Percentiles rank a stretch among this genome's conserved stretches.
phyloP scores from a whole-genome alignment of 2,329 filamentous ascomycete species.

The Mycosphaerelloides madeirae region DNA sequence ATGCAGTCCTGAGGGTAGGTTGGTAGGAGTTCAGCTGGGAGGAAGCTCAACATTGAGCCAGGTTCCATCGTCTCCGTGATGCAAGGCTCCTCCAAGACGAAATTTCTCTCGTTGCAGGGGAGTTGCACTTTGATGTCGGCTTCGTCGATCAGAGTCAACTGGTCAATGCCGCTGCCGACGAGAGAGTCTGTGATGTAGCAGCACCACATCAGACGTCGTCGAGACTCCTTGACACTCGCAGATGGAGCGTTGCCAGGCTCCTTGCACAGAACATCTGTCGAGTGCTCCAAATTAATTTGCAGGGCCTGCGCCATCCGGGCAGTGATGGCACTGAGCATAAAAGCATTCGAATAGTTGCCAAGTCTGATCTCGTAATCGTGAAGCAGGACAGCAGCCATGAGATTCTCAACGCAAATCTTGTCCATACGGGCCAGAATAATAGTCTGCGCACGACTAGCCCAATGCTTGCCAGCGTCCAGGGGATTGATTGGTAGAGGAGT shows the following conservation, averaged over 20 bases:
- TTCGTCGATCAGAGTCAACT: slow-evolving; percentile 23
- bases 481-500: slow-evolving; percentile 15
- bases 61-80: slow-evolving; percentile 23
- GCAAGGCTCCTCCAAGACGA: slow-evolving; percentile 22
- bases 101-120: slow-evolving; percentile 23
- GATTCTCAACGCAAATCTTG: slow-evolving; percentile 22
- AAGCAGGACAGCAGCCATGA: slow-evolving; percentile 23
- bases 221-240: slow-evolving; percentile 23
- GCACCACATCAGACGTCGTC: slow-evolving; percentile 25
- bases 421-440: slow-evolving; percentile 20
- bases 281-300: slow-evolving; percentile 25
- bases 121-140: slow-evolving; percentile 25
- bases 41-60: slow-evolving; percentile 19
- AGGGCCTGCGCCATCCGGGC: slow-evolving; percentile 24
- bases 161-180: slow-evolving; percentile 23
- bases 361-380: slow-evolving; percentile 24
- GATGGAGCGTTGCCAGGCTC: slow-evolving; percentile 18
- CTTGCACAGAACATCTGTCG: slow-evolving; percentile 21
- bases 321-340: slow-evolving; percentile 24
- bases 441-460: slow-evolving; percentile 21
- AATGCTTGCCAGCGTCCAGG: slow-evolving; percentile 21
- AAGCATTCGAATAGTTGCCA: slow-evolving; percentile 23
- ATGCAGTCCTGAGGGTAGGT: slow-evolving; percentile 23
- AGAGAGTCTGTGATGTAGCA: slow-evolving; percentile 23
- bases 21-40: slow-evolving; percentile 17